Conservation (phyloP, 805 yeast genomes). For the Maudiozyma turicensis region DNA sequence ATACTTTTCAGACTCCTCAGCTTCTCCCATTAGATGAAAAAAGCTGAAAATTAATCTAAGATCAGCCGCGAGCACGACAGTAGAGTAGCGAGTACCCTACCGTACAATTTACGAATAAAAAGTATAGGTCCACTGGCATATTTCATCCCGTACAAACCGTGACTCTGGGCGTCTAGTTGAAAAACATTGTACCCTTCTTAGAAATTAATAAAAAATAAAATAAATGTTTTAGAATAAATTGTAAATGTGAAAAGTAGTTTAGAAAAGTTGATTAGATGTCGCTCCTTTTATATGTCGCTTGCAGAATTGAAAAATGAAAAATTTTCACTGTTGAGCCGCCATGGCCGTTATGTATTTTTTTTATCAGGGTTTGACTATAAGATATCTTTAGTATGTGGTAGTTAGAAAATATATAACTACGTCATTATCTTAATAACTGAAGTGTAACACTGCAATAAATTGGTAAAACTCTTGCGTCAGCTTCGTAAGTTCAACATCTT, state of each 20-base stretch:
- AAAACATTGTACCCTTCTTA: slow-evolving; percentile 33
- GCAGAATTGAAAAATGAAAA: neutral
- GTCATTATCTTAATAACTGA: too few relatives aligned
- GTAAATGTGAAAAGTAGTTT: neutral
- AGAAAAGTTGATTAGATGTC: neutral
- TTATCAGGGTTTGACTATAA: too few relatives aligned
- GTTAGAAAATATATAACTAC: too few relatives aligned
- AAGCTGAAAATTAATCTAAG: slow-evolving; percentile 49
- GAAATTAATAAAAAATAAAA: neutral
- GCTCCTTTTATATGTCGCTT: neutral
- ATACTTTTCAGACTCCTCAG: slow-evolving; percentile 12
- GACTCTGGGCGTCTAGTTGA: slow-evolving; percentile 72
- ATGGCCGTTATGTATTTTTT: too few relatives aligned
- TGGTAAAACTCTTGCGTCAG: too few relatives aligned
- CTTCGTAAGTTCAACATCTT: too few relatives aligned
- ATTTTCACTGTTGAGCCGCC: neutral
- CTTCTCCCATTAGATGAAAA: neutral
- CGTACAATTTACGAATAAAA: slow-evolving; percentile 6
- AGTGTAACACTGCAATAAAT: too few relatives aligned
- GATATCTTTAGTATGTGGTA: too few relatives aligned
- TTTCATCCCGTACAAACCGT: slow-evolving; percentile 30
- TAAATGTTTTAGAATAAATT: neutral
- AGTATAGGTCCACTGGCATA: slow-evolving; percentile 28
- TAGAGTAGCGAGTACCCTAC: slow-evolving; percentile 11
- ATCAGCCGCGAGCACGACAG: slow-evolving; percentile 89